Base-by-base conservation (phyloP, 2,329 filamentous ascomycete species). In the Xylariales sp. region DNA sequence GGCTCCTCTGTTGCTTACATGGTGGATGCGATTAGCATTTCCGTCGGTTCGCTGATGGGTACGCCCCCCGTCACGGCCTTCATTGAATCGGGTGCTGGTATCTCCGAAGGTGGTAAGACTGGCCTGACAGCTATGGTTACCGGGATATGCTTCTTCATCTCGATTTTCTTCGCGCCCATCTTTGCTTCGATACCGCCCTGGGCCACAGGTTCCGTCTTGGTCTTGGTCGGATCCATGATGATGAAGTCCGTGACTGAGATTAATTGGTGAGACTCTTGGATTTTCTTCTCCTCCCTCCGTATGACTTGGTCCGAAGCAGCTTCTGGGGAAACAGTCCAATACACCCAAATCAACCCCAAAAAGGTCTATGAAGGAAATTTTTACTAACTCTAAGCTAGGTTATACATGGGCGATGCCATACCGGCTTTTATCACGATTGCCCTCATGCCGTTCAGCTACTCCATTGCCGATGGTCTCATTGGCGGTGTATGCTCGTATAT, bases 141-240 rank as follows among this genome's bases (percentile, higher is more conserved):
- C 0, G 88, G 88, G 4, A 43, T 94, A 37, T 89, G 84, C 65
- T 95, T 95, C 71, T 84, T 95, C 68, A 79, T 94, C 58, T 80
- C 86, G 43, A 77, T 94, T 46, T 94, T 94, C 72, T 94, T 94
- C 59, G 88, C 88, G 0, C 88, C 88, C 0, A 91, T 94, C 43
- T 94, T 94, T 57, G 88, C 88, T 8, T 90, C 86, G 0, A 93
- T 94, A 44, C 88, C 88, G 4, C 83, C 88, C 0, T 94, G 87
- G 86, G 88, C 88, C 3, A 95, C 88, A 0, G 88, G 88, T 35
- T 89, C 85, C 59, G 89, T 89, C n/a, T 74, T 94, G 19, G 75
- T 95, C 51, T 80, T 95, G 28, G 87, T 95, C 41, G 88, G 88
- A n/a, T 82, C 82, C 15, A 84, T 94, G 74, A 94, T 94, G 88